These are phyloP conservation scores for Bondarzewia mesenterica DNA, from an alignment of 1,284 basidiomycete genomes.

Conservation along the genomic window DNA sequence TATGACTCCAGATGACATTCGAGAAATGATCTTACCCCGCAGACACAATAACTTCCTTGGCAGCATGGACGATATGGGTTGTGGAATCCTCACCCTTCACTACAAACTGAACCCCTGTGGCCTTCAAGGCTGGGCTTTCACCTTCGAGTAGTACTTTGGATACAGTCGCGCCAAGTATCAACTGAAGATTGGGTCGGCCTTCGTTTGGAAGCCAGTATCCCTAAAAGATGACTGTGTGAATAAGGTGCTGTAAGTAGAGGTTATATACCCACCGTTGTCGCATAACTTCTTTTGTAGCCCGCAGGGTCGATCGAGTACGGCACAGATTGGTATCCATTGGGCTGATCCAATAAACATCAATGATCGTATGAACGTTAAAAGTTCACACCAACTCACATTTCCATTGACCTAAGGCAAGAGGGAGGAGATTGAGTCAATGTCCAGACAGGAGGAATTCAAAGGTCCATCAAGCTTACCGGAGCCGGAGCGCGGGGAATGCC, in stretches of 20 bases:
- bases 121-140: background rate
- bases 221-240: background rate
- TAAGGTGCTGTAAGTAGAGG: background rate
- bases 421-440: background rate
- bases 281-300: background rate
- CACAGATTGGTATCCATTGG: background rate
- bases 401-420: background rate
- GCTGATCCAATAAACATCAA: background rate
- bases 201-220: constrained; percentile 1
- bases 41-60: constrained; percentile 25
- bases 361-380: background rate
- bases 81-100: constrained; percentile 10
- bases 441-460: background rate
- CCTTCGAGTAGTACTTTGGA: background rate
- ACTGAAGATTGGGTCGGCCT: background rate
- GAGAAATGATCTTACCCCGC: constrained; percentile 14
- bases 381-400: background rate
- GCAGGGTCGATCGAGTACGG: background rate
- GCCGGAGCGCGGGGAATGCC: background rate
- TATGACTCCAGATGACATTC: background rate
- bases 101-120: constrained; percentile 19
- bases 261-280: background rate
- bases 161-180: background rate
- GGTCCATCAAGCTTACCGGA: background rate
- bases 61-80: constrained; percentile 20